These are phyloP conservation scores for Hygrophoropsis aurantiaca DNA, from an alignment of 768 basidiomycete genomes.

Conservation along the genomic window DNA sequence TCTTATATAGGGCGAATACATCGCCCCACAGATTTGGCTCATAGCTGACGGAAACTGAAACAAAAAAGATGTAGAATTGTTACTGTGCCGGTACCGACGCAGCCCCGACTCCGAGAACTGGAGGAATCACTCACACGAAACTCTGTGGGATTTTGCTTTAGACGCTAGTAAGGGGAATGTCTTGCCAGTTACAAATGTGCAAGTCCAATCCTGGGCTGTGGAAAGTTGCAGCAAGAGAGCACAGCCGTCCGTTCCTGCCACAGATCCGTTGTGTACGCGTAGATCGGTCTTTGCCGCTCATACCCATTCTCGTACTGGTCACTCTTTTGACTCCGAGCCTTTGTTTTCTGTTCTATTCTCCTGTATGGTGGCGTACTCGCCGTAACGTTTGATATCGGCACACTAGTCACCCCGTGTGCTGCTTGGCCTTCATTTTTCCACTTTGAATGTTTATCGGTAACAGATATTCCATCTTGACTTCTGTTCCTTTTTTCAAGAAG, in stretches of 20 bases:
- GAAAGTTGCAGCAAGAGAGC: constrained; percentile 3
- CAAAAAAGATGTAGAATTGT: constrained; percentile 17
- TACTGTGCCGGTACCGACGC: constrained; percentile 30
- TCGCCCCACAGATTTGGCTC: constrained; percentile 21
- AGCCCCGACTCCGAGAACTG: constrained; percentile 19
- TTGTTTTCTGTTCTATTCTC: no score
- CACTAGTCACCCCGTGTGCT: no score
- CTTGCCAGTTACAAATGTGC: no score
- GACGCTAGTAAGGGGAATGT: constrained; percentile 1
- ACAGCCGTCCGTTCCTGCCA: constrained; percentile 17
- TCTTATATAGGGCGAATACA: constrained; percentile 28
- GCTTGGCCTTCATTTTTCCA: no score
- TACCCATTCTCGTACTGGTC: not conserved
- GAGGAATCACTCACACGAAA: constrained; percentile 17
- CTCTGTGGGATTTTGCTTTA: constrained; percentile 4
- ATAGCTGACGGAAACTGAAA: constrained; percentile 15
- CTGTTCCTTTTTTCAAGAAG: no score
- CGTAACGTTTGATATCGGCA: no score
- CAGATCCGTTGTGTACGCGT: constrained; percentile 12
- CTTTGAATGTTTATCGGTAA: no score
- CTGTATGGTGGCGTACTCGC: no score
- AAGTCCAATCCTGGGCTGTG: not conserved
- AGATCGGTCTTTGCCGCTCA: constrained; percentile 7
- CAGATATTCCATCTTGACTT: no score
- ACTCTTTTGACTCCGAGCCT: not conserved